Conservation (phyloP, 495 filamentous ascomycete species). For the Penicillium goetzii region DNA sequence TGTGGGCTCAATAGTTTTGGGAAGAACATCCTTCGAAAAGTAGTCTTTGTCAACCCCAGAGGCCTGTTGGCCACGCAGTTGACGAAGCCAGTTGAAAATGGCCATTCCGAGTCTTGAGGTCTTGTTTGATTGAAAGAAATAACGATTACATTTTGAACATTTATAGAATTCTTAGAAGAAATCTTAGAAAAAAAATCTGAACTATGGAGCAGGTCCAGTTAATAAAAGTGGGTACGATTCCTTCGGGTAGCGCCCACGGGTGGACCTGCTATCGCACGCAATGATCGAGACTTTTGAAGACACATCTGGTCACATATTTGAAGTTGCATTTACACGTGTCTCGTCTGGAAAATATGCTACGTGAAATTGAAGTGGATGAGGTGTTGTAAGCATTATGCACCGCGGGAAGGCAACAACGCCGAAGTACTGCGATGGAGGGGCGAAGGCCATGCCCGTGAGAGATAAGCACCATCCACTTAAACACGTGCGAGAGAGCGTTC, state of each 20-base stretch:
- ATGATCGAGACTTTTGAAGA: conserved; percentile 12
- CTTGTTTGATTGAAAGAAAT: conserved; percentile 1
- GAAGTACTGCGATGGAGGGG: not conserved
- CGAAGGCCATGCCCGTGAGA: not conserved
- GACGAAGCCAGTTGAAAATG: conserved; percentile 22
- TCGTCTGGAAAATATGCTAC: not conserved
- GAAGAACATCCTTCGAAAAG: not conserved
- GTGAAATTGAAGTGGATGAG: not conserved
- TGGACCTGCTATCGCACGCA: conserved; percentile 20
- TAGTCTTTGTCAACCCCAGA: conserved; percentile 12
- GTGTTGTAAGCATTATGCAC: not conserved
- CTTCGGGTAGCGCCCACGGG: conserved; percentile 13
- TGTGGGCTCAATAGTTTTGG: conserved; percentile 28
- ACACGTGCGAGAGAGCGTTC: not conserved
- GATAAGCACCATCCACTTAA: not conserved
- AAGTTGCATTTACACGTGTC: not conserved
- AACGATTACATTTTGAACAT: not conserved
- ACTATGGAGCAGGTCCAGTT: conserved; percentile 17
- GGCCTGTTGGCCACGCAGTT: conserved; percentile 19
- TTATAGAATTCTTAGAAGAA: conserved; percentile 13
- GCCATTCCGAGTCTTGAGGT: conserved; percentile 22
- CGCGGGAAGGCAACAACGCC: not conserved
- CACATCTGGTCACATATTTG: not conserved
- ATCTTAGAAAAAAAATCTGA: conserved; percentile 13
- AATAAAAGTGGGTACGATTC: conserved; percentile 19